Evolutionary conservation across 2,329 filamentous ascomycete genomes (phyloP), one percentile per base, ranked within the genome.

Genomic region (Pestalotiopsis sp.): DNA sequence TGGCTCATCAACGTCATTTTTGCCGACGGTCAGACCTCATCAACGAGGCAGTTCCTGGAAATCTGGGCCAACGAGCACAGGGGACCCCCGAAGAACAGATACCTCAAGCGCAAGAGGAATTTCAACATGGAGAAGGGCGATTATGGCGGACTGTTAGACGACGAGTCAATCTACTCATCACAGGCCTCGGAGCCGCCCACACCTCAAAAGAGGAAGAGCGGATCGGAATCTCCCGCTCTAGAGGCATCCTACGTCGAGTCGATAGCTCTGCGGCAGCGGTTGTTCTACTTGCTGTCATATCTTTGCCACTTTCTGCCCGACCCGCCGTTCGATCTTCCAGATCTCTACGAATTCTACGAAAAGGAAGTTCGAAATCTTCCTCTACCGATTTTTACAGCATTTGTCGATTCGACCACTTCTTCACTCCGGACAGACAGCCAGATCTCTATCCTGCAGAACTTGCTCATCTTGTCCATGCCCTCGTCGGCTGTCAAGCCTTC

Each of bases 41-140:
- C 82, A 2, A 77, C 85, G 56, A 85, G 82, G 1, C 82, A 87
- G 7, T 94, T 90, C 74, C 83, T 83, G 2, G 90, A 93, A 74
- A 81, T 95, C 3, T 95, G 92, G 80, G 83, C 86, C 25, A 87
- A 88, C 66, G 93, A 95, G 79, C 87, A 87, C 1, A 85, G 80
- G 69, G 82, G 81, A 71, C 78, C 74, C 63, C 83, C 80, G 70
- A 80, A 73, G 60, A 81, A 80, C 66, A 75, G 17, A 17, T 12
- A 78, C 27, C 78, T 78, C 20, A 88, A 88, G 73, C 80, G 87
- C 23, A 88, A 87, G 71, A 78, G 84, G 41, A 80, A 80, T 36
- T 80, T 90, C 9, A 87, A 91, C 68, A 77, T 91, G 6, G 87
- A 90, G 14, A 88, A 90, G 36, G 84, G 87, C 57, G 82, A 88